Evolutionary conservation across 2,329 filamentous ascomycete genomes (phyloP), one percentile per base, ranked within the genome.

Genomic region (Dactylellina haptotyla): DNA sequence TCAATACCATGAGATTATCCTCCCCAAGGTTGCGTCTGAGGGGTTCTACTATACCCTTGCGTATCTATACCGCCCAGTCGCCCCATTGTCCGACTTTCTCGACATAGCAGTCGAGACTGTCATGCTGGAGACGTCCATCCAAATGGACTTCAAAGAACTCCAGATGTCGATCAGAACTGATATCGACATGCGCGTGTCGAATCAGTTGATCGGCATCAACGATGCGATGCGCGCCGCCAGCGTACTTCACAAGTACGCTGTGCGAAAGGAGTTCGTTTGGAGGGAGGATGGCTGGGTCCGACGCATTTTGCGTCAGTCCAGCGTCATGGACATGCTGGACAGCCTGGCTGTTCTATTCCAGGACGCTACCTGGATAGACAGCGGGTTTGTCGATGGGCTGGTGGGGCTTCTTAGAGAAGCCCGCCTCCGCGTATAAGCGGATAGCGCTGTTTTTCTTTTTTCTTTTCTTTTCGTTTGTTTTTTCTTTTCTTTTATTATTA

Each of bases 201-300:
- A 28, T 1, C 39, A 61, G 18, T 18, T 10, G 0, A 20, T 67
- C n/a, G 37, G 34, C 4, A 18, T 67, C 6, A 28, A 53, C 8
- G 37, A 41, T 9, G 46, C 45, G 1, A n/a, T 61, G 32, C 53
- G 45, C 14, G 57, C 53, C 12, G 63, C 63, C 9, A 67, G 61
- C 20, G 10, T 26, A 1, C 5, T 59, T n/a, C 61, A 28, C 10
- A 67, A 53, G 10, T 41, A 61, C 16, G n/a, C 34, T 5, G 39
- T 5, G 25, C 39, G 61, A 4, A 39, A 50, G 25, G 25, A 20
- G n/a, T 18, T 9, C 2, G 59, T 67, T 16, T 67, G 63, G 63
- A 30, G 37, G 9, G 63, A 59, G 16, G 46, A 39, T 28, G 43
- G 41, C 1, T 53, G 53, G 4, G 37, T 67, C 18, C 54, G 63